Evolutionary conservation across 2,329 filamentous ascomycete species (phyloP).

Genomic region (Penicillium sp.): DNA sequence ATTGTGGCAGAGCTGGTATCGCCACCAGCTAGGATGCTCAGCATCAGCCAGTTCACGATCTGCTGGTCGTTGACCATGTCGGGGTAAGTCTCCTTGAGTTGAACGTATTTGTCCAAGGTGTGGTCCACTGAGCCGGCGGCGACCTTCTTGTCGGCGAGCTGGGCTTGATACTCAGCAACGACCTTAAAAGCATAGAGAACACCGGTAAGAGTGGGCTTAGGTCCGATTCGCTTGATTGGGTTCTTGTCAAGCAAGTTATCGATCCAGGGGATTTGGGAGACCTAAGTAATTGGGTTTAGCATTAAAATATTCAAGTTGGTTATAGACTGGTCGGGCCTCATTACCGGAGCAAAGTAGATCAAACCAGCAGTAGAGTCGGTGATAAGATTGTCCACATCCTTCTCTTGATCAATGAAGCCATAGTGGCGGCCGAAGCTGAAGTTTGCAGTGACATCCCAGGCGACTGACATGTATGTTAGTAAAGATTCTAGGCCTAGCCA

Average conservation of each 20-base stretch:
- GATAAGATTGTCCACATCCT: slow-evolving; percentile 36
- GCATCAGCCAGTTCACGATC: slow-evolving; percentile 46
- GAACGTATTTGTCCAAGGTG: slow-evolving; percentile 52
- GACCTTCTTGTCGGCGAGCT: slow-evolving; percentile 21
- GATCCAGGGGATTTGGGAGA: slow-evolving; percentile 35
- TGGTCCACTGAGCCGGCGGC: slow-evolving; percentile 33
- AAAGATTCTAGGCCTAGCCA: not conserved
- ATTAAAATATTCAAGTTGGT: not conserved
- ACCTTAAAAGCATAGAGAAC: slow-evolving; percentile 32
- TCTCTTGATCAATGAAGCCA: slow-evolving; percentile 37
- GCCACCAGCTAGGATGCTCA: slow-evolving; percentile 46
- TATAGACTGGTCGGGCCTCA: not conserved
- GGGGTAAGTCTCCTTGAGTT: slow-evolving; percentile 43
- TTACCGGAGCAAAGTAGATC: slow-evolving; percentile 35
- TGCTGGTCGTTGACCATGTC: slow-evolving; percentile 46
- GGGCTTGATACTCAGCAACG: slow-evolving; percentile 28
- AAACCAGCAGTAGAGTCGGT: slow-evolving; percentile 31
- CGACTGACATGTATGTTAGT: slow-evolving; percentile 19
- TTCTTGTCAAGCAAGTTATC: slow-evolving; percentile 41
- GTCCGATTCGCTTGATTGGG: slow-evolving; percentile 36
- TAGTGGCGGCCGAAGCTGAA: slow-evolving; percentile 33
- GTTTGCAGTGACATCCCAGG: slow-evolving; percentile 34
- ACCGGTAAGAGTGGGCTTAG: slow-evolving; percentile 29
- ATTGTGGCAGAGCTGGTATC: slow-evolving; percentile 48
- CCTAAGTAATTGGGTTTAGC: slow-evolving; percentile 8